phyloP scores from a whole-genome alignment of 768 basidiomycete genomes.

The Paxillus ammoniavirescens region DNA sequence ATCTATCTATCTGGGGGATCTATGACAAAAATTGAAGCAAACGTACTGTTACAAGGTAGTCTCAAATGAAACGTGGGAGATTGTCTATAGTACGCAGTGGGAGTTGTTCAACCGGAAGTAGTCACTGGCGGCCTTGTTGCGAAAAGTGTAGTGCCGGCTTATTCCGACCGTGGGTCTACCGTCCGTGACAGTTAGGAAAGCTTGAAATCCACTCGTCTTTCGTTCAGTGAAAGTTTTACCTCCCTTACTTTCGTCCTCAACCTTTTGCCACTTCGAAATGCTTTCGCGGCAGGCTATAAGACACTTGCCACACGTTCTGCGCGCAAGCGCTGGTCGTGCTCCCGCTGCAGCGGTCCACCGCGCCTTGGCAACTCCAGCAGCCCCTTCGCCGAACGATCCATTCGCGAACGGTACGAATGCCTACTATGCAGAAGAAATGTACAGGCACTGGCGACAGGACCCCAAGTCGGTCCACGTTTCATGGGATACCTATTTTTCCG shows the following conservation, averaged over 20 bases:
- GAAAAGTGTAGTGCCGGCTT: slow-evolving; percentile 11
- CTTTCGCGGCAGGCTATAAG: slow-evolving; percentile 37
- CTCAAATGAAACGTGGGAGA: too few relatives aligned
- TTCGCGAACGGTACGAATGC: slow-evolving; percentile 95
- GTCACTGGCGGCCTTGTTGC: slow-evolving; percentile 3
- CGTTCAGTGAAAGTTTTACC: slow-evolving; percentile 2
- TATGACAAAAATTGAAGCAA: too few relatives aligned
- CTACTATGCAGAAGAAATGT: slow-evolving; percentile 98
- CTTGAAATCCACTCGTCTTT: slow-evolving; percentile 1
- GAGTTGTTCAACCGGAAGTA: background rate
- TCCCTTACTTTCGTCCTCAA: background rate
- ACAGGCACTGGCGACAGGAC: slow-evolving; percentile 87
- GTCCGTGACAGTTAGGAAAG: background rate
- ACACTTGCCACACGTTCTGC: slow-evolving; percentile 31
- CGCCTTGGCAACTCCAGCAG: slow-evolving; percentile 46
- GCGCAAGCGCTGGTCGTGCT: slow-evolving; percentile 18
- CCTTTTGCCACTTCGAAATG: slow-evolving; percentile 23
- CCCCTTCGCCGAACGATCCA: slow-evolving; percentile 75
- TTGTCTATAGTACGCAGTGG: too few relatives aligned
- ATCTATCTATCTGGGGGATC: too few relatives aligned
- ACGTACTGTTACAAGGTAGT: too few relatives aligned
- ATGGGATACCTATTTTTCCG: slow-evolving; percentile 93
- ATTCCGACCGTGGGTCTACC: slow-evolving; percentile 5
- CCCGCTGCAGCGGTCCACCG: slow-evolving; percentile 26
- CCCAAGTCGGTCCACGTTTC: slow-evolving; percentile 90